Evolutionary conservation across 2,329 filamentous ascomycete species (phyloP).

Genomic region (Lomentospora prolificans): DNA sequence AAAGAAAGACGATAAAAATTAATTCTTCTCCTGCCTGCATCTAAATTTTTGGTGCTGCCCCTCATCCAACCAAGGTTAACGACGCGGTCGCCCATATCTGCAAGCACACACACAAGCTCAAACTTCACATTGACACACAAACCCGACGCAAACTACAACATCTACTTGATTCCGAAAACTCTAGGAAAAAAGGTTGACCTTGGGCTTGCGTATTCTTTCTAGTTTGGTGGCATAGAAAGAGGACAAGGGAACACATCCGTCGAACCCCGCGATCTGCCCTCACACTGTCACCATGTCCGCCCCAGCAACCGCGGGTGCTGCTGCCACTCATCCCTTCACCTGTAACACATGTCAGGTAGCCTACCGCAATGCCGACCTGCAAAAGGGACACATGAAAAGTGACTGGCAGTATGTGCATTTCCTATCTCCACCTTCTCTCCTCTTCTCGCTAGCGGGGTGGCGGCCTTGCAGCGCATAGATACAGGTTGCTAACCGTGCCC

Average conservation of each 20-base stretch:
- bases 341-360: conserved; percentile 98
- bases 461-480: too few species aligned
- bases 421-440: background rate
- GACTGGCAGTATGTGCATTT: conserved; percentile 81
- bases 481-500: background rate
- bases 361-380: conserved; percentile 86
- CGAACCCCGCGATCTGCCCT: background rate
- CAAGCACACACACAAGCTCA: background rate
- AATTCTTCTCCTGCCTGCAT: background rate
- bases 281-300: conserved; percentile 14
- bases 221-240: too few species aligned
- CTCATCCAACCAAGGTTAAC: background rate
- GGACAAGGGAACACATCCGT: background rate
- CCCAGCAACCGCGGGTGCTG: conserved; percentile 20
- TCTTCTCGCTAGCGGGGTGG: background rate
- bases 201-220: too few species aligned
- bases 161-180: too few species aligned
- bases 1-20: background rate
- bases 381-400: conserved; percentile 92
- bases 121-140: background rate
- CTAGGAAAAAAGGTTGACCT: too few species aligned
- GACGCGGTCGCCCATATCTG: background rate
- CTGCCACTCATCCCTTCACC: conserved; percentile 73
- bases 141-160: too few species aligned
- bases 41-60: background rate